These are phyloP conservation scores for Acaromyces ingoldii DNA, from an alignment of 1,284 basidiomycete genomes.

Conservation along the genomic window DNA sequence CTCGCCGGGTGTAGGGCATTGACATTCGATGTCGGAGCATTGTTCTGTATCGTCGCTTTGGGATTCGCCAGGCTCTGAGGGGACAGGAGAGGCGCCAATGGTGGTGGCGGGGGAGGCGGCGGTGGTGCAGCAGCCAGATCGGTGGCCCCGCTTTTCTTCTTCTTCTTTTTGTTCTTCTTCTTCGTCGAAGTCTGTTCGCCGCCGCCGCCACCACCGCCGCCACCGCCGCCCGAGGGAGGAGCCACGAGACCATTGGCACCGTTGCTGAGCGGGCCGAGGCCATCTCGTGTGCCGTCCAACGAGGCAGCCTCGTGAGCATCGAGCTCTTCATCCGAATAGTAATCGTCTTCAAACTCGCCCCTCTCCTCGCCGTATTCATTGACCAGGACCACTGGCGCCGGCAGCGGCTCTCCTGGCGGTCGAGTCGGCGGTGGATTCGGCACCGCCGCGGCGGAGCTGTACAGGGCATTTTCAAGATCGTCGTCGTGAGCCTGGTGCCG, in stretches of 20 bases:
- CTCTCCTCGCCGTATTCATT: constrained; percentile 44
- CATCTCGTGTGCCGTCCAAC: too few species aligned
- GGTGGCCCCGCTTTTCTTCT: constrained; percentile 49
- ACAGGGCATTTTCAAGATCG: too few species aligned
- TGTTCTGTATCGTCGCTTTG: constrained; percentile 38
- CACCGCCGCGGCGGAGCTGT: constrained; percentile 17
- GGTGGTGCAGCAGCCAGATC: constrained; percentile 50
- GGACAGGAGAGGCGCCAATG: constrained; percentile 37
- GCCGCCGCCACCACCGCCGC: not conserved
- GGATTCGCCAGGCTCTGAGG: constrained; percentile 15
- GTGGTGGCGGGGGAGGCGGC: constrained; percentile 44
- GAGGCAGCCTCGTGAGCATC: constrained; percentile 27
- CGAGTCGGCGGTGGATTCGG: constrained; percentile 37
- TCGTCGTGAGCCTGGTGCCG: too few species aligned
- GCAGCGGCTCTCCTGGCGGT: constrained; percentile 36
- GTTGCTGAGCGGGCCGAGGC: too few species aligned
- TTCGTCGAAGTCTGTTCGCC: constrained; percentile 15
- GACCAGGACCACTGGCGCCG: constrained; percentile 43
- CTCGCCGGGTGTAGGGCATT: not conserved
- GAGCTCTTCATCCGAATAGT: constrained; percentile 44
- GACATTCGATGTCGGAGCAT: constrained; percentile 16
- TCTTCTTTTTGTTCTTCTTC: constrained; percentile 58
- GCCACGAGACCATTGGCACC: constrained; percentile 1
- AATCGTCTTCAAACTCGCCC: constrained; percentile 39
- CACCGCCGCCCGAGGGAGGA: constrained; percentile 12